These are phyloP conservation scores for Trichosporon coremiiforme DNA, from an alignment of 1,284 basidiomycete species.

Conservation along the genomic window DNA sequence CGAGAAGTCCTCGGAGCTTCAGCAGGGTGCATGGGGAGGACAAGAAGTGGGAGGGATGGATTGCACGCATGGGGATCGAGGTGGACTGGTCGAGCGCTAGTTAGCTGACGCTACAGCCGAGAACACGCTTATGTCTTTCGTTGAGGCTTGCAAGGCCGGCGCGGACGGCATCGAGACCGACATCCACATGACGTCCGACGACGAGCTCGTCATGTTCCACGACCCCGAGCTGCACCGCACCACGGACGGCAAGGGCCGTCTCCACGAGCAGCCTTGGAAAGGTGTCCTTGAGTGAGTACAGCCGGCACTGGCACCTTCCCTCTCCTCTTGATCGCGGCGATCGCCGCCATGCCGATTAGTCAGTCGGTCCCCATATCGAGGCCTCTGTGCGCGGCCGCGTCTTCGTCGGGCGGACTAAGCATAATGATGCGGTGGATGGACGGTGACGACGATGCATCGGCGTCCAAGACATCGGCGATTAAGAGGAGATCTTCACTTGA, in stretches of 20 bases:
- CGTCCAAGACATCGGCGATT: background rate
- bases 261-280: slow-evolving; percentile 59
- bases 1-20: background rate
- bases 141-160: slow-evolving; percentile 87
- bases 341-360: background rate
- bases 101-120: slow-evolving; percentile 60
- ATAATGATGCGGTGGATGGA: background rate
- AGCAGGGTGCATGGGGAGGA: background rate
- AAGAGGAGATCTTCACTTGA: background rate
- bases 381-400: too few species aligned
- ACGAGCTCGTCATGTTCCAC: slow-evolving; percentile 92
- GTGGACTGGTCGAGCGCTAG: background rate
- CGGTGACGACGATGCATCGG: background rate
- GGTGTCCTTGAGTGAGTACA: slow-evolving; percentile 53
- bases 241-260: slow-evolving; percentile 61
- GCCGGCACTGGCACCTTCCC: background rate
- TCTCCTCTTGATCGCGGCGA: too few species aligned
- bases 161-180: slow-evolving; percentile 96
- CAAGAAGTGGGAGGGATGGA: background rate
- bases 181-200: slow-evolving; percentile 90
- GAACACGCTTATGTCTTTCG: slow-evolving; percentile 89
- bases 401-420: background rate
- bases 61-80: background rate
- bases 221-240: slow-evolving; percentile 69
- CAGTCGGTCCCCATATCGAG: too few species aligned